These are phyloP conservation scores for Lipomyces kockii DNA, from an alignment of 805 yeast species.

Conservation along the genomic window DNA sequence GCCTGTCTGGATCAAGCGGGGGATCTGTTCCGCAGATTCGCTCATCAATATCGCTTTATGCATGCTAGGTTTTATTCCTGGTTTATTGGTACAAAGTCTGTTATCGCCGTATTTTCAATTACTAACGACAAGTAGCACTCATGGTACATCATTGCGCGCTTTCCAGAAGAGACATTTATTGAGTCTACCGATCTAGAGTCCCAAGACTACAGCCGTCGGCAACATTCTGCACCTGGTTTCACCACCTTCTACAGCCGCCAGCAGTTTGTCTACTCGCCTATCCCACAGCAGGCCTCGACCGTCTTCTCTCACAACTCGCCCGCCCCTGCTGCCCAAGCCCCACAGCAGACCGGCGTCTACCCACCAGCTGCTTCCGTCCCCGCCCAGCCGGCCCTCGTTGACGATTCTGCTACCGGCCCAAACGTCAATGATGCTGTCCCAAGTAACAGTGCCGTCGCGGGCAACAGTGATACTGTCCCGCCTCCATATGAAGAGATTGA, in stretches of 20 bases:
- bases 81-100: constrained; percentile 51
- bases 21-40: constrained; percentile 70
- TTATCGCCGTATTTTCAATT: background rate
- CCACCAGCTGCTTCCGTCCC: constrained; percentile 9
- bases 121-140: constrained; percentile 51
- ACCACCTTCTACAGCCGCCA: constrained; percentile 27
- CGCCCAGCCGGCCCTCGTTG: constrained; percentile 9
- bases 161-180: constrained; percentile 53
- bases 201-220: constrained; percentile 22
- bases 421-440: constrained; percentile 6
- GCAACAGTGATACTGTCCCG: constrained; percentile 16
- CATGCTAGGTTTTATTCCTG: constrained; percentile 74
- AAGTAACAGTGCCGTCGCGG: constrained; percentile 5
- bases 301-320: constrained; percentile 9
- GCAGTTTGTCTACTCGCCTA: constrained; percentile 33
- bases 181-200: constrained; percentile 32
- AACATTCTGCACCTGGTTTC: constrained; percentile 13
- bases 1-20: constrained; percentile 75
- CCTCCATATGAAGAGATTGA: constrained; percentile 37
- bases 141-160: constrained; percentile 76
- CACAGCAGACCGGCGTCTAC: constrained; percentile 4
- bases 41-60: constrained; percentile 73
- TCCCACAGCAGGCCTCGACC: constrained; percentile 26
- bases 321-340: constrained; percentile 12
- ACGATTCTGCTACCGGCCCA: constrained; percentile 5